A percentile compares a stretch with the other conserved stretches of the same genome.
Conservation (phyloP, 2,329 filamentous ascomycete species). For the Pseudocercospora crystallina region DNA sequence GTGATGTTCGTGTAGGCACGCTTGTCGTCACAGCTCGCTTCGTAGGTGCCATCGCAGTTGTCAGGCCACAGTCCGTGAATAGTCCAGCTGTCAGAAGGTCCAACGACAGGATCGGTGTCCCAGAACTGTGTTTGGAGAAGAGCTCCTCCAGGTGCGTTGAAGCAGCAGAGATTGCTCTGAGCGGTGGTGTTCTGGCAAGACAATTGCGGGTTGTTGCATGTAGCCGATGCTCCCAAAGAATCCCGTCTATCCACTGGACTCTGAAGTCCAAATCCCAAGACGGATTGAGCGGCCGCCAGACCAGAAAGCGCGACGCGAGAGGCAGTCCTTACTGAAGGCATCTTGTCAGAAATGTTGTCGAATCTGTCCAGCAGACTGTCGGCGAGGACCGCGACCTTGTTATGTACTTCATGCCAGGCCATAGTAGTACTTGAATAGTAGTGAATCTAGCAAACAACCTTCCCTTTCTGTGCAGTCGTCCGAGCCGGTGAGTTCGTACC, state of each 20-base stretch:
- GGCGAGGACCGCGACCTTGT: conserved; percentile 7
- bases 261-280: conserved; percentile 24
- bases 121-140: conserved; percentile 76
- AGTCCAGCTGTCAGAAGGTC: conserved; percentile 70
- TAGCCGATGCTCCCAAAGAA: conserved; percentile 20
- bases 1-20: conserved; percentile 67
- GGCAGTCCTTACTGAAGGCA: conserved; percentile 31
- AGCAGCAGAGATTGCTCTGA: conserved; percentile 69
- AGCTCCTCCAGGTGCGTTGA: conserved; percentile 70
- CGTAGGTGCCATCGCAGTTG: conserved; percentile 67
- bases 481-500: not conserved
- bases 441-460: conserved; percentile 5
- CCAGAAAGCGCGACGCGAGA: conserved; percentile 31
- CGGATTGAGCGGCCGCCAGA: conserved; percentile 28
- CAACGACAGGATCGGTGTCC: conserved; percentile 65
- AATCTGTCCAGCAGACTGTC: conserved; percentile 1
- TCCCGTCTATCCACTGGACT: conserved; percentile 14
- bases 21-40: conserved; percentile 62
- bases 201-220: conserved; percentile 47
- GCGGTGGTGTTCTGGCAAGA: conserved; percentile 65
- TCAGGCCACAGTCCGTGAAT: conserved; percentile 65
- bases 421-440: not conserved
- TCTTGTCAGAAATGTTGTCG: conserved; percentile 23
- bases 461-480: conserved; percentile 7
- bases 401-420: conserved; percentile 15